Percentiles rank a stretch among this genome's conserved stretches.
These are phyloP conservation scores for Trichoderma asperelloides DNA, from an alignment of 495 filamentous ascomycete genomes.

Conservation along the genomic window DNA sequence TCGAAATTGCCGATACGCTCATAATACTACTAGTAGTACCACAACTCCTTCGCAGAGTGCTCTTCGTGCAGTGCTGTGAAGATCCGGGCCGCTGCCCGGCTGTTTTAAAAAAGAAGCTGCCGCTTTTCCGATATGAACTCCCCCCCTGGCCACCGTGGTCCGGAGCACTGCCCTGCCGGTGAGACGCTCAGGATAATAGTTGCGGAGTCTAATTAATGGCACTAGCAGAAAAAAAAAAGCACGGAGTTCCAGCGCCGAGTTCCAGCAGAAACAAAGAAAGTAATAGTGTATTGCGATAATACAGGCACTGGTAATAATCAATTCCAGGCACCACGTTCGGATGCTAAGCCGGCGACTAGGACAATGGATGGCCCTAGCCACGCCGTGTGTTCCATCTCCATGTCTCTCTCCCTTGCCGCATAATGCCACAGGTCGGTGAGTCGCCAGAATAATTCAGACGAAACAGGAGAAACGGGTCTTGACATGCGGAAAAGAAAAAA, in stretches of 20 bases:
- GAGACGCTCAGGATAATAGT: background rate
- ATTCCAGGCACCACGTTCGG: background rate
- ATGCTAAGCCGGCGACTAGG: background rate
- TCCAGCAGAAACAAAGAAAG: background rate
- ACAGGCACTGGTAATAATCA: too few relatives aligned
- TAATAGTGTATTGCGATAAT: too few relatives aligned
- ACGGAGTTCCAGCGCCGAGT: background rate
- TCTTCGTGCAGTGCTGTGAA: background rate
- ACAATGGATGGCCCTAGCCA: background rate
- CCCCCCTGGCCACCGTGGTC: background rate
- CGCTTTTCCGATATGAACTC: conserved; percentile 1
- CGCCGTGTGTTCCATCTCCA: background rate
- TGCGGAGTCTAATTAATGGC: background rate
- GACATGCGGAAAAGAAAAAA: background rate
- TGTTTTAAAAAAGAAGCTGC: background rate
- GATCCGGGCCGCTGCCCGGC: background rate
- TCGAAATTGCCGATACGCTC: background rate
- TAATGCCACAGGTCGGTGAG: background rate
- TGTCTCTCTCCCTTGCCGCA: background rate
- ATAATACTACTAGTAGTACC: too few relatives aligned
- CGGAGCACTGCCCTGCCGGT: background rate
- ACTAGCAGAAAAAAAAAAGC: background rate
- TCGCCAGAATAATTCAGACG: background rate
- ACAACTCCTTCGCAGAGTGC: too few relatives aligned
- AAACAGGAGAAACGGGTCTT: conserved; percentile 6